A percentile compares a stretch with the other conserved stretches of the same genome.
Evolutionary conservation across 129 eudicot genomes (phyloP).

Genomic region (Sambucus nigra): DNA sequence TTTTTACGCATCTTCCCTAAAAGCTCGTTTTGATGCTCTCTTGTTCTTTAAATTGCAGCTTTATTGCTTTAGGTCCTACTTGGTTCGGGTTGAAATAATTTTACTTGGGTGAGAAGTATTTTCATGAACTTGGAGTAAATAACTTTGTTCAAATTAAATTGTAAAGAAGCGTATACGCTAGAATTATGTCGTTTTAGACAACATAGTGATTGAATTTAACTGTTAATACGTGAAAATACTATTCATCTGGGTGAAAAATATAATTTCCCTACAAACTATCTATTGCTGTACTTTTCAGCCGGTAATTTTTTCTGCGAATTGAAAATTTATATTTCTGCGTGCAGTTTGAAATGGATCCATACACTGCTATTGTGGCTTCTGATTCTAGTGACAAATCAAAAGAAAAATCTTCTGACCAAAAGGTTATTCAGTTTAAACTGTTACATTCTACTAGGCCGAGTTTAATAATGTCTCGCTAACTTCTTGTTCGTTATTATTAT

Average conservation of each 20-base stretch:
- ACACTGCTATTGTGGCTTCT: conserved; percentile 46
- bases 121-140: too few species aligned
- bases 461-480: neutral
- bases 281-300: conserved; percentile 4
- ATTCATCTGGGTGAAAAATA: neutral
- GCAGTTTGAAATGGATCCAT: conserved; percentile 66
- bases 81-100: too few species aligned
- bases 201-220: too few species aligned
- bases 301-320: conserved; percentile 8
- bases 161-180: too few species aligned
- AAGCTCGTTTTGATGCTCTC: neutral
- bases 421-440: conserved; percentile 32
- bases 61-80: too few species aligned
- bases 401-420: conserved; percentile 68
- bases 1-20: neutral
- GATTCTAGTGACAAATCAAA: conserved; percentile 83
- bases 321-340: conserved; percentile 10
- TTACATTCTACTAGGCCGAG: neutral
- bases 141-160: too few species aligned
- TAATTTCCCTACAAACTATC: neutral
- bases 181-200: too few species aligned
- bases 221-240: too few species aligned
- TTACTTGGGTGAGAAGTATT: too few species aligned
- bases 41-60: neutral
- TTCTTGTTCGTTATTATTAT: neutral